phyloP scores from a whole-genome alignment of 2,329 filamentous ascomycete species.

The Ophiostoma ulmi region DNA sequence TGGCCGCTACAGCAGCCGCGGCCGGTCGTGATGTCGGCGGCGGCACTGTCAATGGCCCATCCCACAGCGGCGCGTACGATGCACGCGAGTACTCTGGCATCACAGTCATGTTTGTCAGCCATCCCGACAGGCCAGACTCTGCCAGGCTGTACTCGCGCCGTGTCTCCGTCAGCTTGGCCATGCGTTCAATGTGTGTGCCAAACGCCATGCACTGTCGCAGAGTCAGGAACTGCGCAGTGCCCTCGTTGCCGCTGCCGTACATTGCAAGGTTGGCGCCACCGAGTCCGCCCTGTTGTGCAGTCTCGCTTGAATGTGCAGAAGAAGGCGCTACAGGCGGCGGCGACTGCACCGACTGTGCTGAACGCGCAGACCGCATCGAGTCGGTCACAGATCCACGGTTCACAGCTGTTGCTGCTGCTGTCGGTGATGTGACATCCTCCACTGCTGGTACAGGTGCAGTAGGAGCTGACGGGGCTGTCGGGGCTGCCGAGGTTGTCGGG shows the following conservation, averaged over 20 bases:
- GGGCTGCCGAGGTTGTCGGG: background rate
- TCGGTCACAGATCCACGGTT: background rate
- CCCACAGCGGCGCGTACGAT: conserved; percentile 28
- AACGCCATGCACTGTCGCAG: conserved; percentile 67
- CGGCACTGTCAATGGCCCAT: conserved; percentile 25
- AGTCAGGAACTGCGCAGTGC: conserved; percentile 31
- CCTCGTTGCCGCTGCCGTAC: conserved; percentile 16
- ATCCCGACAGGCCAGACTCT: conserved; percentile 64
- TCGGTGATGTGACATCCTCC: background rate
- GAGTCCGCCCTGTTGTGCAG: background rate
- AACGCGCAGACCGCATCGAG: conserved; percentile 11
- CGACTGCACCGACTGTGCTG: background rate
- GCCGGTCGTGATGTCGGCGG: conserved; percentile 25
- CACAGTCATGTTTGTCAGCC: conserved; percentile 46
- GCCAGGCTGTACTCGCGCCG: conserved; percentile 64
- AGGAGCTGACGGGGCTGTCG: background rate
- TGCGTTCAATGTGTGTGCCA: conserved; percentile 60
- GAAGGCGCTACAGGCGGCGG: background rate
- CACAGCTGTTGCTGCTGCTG: background rate
- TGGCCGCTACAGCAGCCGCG: conserved; percentile 27
- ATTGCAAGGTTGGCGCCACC: conserved; percentile 15
- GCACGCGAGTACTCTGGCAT: conserved; percentile 46
- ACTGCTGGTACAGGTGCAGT: background rate
- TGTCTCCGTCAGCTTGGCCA: conserved; percentile 67
- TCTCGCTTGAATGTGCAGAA: background rate